These are phyloP conservation scores for Stephania yunnanensis DNA, from an alignment of 164 flowering plant genomes.

Conservation along the genomic window DNA sequence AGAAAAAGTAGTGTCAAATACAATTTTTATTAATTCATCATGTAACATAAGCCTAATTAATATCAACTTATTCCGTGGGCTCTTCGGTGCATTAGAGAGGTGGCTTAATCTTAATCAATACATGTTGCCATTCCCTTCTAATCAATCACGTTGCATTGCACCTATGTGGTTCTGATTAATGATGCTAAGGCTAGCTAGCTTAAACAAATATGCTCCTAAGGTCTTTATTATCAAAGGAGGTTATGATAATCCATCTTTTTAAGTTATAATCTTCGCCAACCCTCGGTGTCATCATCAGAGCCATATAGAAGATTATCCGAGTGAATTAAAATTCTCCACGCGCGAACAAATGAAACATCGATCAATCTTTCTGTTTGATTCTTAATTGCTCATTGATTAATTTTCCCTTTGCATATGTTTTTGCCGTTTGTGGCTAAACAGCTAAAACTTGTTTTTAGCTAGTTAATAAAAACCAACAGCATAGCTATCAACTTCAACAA, in stretches of 20 bases:
- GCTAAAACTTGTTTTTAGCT: no score
- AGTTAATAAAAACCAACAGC: background rate
- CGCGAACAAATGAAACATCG: no score
- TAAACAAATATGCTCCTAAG: background rate
- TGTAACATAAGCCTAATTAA: background rate
- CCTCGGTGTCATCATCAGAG: background rate
- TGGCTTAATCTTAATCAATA: background rate
- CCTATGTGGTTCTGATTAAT: background rate
- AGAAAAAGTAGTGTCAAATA: no score
- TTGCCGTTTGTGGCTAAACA: background rate
- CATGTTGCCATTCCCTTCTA: background rate
- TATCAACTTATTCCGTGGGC: background rate
- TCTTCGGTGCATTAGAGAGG: background rate
- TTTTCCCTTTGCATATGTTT: background rate
- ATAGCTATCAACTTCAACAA: background rate
- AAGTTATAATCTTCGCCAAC: background rate
- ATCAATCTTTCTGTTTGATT: no score
- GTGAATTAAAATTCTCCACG: background rate
- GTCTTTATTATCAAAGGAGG: background rate
- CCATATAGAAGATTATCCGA: constrained; percentile 2
- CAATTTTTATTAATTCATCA: background rate
- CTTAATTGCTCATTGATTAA: no score
- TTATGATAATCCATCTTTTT: background rate
- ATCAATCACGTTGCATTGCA: background rate
- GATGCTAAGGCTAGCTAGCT: background rate